Evolutionary conservation across 1,284 basidiomycete genomes (phyloP), one percentile per base, ranked within the genome.

Genomic region (Quambalaria eucalypti): DNA sequence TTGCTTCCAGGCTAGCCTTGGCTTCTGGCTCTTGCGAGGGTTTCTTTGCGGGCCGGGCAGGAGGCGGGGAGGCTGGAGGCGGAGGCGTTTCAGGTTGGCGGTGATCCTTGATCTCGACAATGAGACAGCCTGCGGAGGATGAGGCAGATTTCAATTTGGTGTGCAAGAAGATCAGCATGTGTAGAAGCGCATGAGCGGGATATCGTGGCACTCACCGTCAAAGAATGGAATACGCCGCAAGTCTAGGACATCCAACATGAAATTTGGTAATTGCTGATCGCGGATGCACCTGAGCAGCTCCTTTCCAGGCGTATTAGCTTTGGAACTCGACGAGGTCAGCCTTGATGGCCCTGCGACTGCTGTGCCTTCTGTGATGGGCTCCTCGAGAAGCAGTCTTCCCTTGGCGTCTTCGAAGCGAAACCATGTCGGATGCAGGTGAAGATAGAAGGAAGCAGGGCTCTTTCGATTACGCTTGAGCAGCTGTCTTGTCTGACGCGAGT

Each of bases 61-160:
- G 31, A 16, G 31, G 16, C 31, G 21, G 16, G 25, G 42, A 26
- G 19, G 42, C 42, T 12, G 42, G 42, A 7, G 21, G 16, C 21
- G 36, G 16, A 26, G 28, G 29, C 23, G 28, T 12, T n/a, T 25
- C 54, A 4, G 36, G 49, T 16, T 36, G 39, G 10, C 72, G 59
- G 50, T 74, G 72, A 38, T 74, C 72, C 44, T 73, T 71, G 1
- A 74, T 62, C 44, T 74, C 72, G 10, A 73, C 65, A 10, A 74
- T 57, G 9, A 74, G 28, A 33, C 69, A 72, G 6, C 71, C 68
- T 62, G 44, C 2, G 6, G 16, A 29, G 2, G n/a, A n/a, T n/a
- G n/a, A n/a, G n/a, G n/a, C n/a, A n/a, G n/a, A n/a, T n/a, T n/a
- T n/a, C n/a, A n/a, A n/a, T n/a, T n/a, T n/a, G 4, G 19, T n/a